Percentiles rank a stretch among this genome's conserved stretches.
phyloP scores from a whole-genome alignment of 139 green algal species.

The Closterium sp. region DNA sequence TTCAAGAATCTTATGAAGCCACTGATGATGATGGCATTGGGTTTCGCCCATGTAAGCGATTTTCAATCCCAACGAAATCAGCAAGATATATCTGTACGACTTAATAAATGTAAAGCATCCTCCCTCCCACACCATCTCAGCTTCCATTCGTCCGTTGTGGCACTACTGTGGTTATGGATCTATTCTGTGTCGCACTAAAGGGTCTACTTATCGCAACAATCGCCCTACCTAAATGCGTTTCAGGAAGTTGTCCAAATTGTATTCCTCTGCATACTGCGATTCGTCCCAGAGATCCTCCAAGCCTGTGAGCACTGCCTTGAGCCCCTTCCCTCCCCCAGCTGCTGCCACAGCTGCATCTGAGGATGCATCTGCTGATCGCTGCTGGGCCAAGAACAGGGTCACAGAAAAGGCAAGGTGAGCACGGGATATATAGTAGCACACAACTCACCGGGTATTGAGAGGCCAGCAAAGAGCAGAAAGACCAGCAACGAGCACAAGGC shows the following conservation, averaged over 20 bases:
- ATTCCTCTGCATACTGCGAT: slow-evolving; percentile 83
- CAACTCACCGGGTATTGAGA: not conserved
- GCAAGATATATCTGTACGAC: too few relatives aligned
- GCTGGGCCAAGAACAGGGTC: not conserved
- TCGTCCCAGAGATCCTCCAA: slow-evolving; percentile 86
- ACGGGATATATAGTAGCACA: not conserved
- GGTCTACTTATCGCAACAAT: not conserved
- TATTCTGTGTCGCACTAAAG: not conserved
- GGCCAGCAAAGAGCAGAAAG: not conserved
- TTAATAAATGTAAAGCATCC: too few relatives aligned
- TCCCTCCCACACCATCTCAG: too few relatives aligned
- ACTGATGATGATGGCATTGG: too few relatives aligned
- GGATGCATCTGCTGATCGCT: not conserved
- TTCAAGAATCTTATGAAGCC: too few relatives aligned
- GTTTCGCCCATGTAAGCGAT: too few relatives aligned
- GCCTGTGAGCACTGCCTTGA: slow-evolving; percentile 69
- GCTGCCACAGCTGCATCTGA: slow-evolving; percentile 11
- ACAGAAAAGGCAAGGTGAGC: not conserved
- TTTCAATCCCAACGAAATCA: too few relatives aligned
- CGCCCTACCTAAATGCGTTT: not conserved
- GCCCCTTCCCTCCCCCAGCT: slow-evolving; percentile 28
- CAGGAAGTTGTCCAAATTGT: slow-evolving; percentile 71
- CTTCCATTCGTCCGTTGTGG: too few relatives aligned
- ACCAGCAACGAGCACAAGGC: not conserved
- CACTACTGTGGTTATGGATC: too few relatives aligned